Evolutionary conservation across 2,329 filamentous ascomycete species (phyloP).

Genomic region (Zymoseptoria tritici): DNA sequence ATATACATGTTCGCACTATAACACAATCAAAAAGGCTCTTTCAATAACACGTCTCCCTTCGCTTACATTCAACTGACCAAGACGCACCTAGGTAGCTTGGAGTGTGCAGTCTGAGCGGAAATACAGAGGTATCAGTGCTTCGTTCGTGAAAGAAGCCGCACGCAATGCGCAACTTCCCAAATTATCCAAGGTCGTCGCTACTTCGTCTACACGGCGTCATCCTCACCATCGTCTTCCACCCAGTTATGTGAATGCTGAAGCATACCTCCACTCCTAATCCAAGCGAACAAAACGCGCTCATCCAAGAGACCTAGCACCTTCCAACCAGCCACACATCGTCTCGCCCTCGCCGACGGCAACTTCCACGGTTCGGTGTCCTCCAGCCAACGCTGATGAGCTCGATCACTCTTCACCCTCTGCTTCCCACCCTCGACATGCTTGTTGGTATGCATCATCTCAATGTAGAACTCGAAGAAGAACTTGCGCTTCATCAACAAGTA

Average conservation of each 20-base stretch:
- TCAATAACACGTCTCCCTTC: too few species aligned
- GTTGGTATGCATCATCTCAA: constrained; percentile 5
- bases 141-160: too few species aligned
- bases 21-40: too few species aligned
- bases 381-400: constrained; percentile 16
- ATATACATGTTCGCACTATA: too few species aligned
- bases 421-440: constrained; percentile 6
- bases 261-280: constrained; percentile 18
- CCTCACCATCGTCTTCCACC: constrained; percentile 1
- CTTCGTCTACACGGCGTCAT: not conserved
- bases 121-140: too few species aligned
- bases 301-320: constrained; percentile 19
- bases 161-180: too few species aligned
- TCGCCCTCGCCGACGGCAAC: constrained; percentile 7
- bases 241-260: constrained; percentile 8
- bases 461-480: constrained; percentile 16
- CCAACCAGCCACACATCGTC: constrained; percentile 18
- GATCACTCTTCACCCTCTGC: constrained; percentile 9
- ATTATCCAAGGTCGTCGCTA: not conserved
- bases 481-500: constrained; percentile 21
- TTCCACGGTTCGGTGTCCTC: constrained; percentile 10
- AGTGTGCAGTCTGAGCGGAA: too few species aligned
- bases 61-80: too few species aligned
- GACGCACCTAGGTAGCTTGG: too few species aligned
- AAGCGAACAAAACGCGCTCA: constrained; percentile 15